phyloP scores from a whole-genome alignment of 805 yeast genomes.

The Spathaspora arborariae region DNA sequence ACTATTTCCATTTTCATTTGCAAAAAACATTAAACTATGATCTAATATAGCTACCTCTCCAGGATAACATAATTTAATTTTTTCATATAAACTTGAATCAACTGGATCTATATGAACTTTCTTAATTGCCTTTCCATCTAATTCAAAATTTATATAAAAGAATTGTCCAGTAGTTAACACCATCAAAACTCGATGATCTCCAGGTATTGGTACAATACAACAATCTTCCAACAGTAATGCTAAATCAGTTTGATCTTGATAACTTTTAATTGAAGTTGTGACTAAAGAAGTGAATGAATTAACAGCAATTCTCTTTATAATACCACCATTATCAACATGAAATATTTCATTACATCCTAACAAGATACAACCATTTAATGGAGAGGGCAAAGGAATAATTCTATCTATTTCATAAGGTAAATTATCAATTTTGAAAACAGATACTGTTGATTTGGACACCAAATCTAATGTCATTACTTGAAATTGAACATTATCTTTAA shows the following conservation, averaged over 20 bases:
- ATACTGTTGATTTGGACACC: constrained; percentile 52
- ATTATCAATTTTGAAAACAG: constrained; percentile 59
- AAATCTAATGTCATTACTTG: constrained; percentile 68
- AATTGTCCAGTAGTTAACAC: constrained; percentile 31
- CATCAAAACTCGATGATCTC: constrained; percentile 32
- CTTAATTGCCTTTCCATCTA: constrained; percentile 42
- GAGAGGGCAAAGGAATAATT: constrained; percentile 59
- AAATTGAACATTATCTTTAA: constrained; percentile 59
- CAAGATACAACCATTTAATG: constrained; percentile 64
- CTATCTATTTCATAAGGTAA: constrained; percentile 73
- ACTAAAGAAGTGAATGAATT: constrained; percentile 47
- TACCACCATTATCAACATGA: constrained; percentile 78
- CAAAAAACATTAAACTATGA: constrained; percentile 45
- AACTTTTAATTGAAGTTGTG: constrained; percentile 33
- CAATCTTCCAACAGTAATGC: constrained; percentile 56
- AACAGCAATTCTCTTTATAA: constrained; percentile 57
- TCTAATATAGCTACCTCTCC: constrained; percentile 40
- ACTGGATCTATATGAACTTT: constrained; percentile 29
- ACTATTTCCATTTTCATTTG: constrained; percentile 59
- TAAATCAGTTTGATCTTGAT: constrained; percentile 46
- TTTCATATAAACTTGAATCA: constrained; percentile 22
- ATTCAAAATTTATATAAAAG: constrained; percentile 31
- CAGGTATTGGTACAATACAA: constrained; percentile 29
- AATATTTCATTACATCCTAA: constrained; percentile 75
- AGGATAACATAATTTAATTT: constrained; percentile 35